These are phyloP conservation scores for Plenodomus lindquistii DNA, from an alignment of 2,329 filamentous ascomycete genomes.

Conservation along the genomic window DNA sequence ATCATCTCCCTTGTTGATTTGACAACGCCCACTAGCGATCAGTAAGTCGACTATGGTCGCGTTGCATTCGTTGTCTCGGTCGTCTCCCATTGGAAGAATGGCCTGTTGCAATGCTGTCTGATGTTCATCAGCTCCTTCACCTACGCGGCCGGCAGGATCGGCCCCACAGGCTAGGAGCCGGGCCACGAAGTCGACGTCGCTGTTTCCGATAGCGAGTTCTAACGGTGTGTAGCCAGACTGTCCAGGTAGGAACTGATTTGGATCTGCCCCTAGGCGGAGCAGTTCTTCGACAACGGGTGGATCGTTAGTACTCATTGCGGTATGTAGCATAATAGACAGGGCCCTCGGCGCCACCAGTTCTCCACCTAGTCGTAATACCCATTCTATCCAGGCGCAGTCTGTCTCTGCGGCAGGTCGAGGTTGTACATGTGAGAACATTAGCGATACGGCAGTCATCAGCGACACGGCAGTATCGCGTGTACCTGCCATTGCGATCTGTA, in stretches of 20 bases:
- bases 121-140: not conserved
- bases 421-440: constrained; percentile 16
- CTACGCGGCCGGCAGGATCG: constrained; percentile 10
- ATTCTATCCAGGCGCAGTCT: constrained; percentile 22
- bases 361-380: constrained; percentile 23
- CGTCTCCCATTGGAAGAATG: constrained; percentile 8
- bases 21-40: constrained; percentile 14
- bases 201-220: constrained; percentile 9
- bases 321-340: constrained; percentile 17
- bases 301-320: constrained; percentile 13
- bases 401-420: not conserved
- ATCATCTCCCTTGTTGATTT: constrained; percentile 18
- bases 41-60: constrained; percentile 18
- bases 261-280: constrained; percentile 14
- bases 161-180: constrained; percentile 20
- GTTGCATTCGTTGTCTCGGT: constrained; percentile 2
- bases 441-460: constrained; percentile 10
- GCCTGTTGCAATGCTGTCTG: constrained; percentile 18
- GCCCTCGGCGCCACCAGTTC: constrained; percentile 16
- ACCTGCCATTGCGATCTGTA: constrained; percentile 22
- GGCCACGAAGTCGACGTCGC: constrained; percentile 14
- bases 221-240: constrained; percentile 14
- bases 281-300: constrained; percentile 15
- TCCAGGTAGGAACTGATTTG: constrained; percentile 12
- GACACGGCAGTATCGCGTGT: constrained; percentile 10